Evolutionary conservation across 140 eudicot genomes (phyloP).

Genomic region (Oenanthe javanica): DNA sequence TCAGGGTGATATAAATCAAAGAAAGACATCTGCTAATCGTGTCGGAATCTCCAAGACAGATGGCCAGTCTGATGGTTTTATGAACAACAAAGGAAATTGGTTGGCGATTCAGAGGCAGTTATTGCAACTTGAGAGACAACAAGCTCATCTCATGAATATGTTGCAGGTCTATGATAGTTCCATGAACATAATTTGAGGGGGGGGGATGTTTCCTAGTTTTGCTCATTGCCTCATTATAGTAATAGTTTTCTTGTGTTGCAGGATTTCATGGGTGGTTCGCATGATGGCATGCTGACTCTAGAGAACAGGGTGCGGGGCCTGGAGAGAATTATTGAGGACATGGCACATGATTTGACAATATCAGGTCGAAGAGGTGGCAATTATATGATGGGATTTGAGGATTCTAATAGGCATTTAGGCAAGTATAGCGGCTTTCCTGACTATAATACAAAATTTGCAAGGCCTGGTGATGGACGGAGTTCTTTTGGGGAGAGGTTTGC

Average conservation of each 20-base stretch:
- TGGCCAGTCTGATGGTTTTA: conserved; percentile 45
- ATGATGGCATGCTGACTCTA: conserved; percentile 81
- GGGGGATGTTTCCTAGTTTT: neutral
- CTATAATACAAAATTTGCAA: conserved; percentile 48
- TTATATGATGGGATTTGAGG: conserved; percentile 69
- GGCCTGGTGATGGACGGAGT: conserved; percentile 42
- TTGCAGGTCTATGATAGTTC: conserved; percentile 50
- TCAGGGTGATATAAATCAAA: conserved; percentile 36
- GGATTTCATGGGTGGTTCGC: conserved; percentile 99
- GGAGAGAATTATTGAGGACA: conserved; percentile 93
- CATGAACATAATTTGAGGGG: neutral
- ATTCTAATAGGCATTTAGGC: conserved; percentile 49
- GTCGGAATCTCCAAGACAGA: conserved; percentile 21
- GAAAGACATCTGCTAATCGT: conserved; percentile 27
- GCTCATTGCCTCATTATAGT: conserved; percentile 6
- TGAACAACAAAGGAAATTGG: conserved; percentile 81
- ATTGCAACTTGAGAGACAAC: conserved; percentile 81
- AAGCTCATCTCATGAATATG: conserved; percentile 91
- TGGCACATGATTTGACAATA: conserved; percentile 84
- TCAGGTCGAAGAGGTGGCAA: conserved; percentile 64
- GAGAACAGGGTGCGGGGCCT: conserved; percentile 88
- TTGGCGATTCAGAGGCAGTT: conserved; percentile 89
- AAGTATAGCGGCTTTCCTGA: conserved; percentile 68
- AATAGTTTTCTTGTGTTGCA: conserved; percentile 24
- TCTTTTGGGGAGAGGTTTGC: conserved; percentile 38